Evolutionary conservation across 805 yeast species (phyloP), one percentile per base, ranked within the genome.

Genomic region (Saccharomycopsis malanga): DNA sequence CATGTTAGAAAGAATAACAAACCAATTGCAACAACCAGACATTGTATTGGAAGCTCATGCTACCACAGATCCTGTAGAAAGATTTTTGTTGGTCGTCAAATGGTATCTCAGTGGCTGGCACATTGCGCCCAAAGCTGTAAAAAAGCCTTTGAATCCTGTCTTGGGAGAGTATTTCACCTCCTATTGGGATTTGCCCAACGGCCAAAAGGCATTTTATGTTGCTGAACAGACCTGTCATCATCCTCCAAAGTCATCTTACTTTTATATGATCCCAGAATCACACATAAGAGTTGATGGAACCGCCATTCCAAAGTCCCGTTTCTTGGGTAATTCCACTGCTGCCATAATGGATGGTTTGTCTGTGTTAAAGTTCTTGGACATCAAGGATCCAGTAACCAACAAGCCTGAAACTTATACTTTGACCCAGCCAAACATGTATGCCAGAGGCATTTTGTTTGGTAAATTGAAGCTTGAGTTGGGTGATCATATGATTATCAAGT

Each of bases 101-200:
- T 91, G 96, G 96, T 93, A 93, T 62, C 71, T 93, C 63, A 77
- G 96, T 2, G 87, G 94, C 41, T 93, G 98, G 98, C 97, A 93
- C 61, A 93, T 93, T 62, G 93, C 97, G 1, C 98, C 98, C 24
- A 91, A 91, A 61, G 98, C 98, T 3, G 98, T 93, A 14, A 93
- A 93, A 63, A 93, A 93, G 64, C 98, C 98, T 0, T 71, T 93
- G 58, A 93, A 93, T 61, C 98, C 98, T 1, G 87, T 93, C 4
- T 62, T 93, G 22, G 97, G 98, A 25, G 98, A 93, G 62, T 74
- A 83, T 55, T 93, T 87, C 64, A 76, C 87, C 18, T 83, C 96
- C 59, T 89, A 83, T 62, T 93, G 98, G 98, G 93, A 88, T 57
- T 67, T 87, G 39, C 79, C 89, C 9, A 77, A 83, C 43, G 75